phyloP scores from a whole-genome alignment of 768 basidiomycete genomes.

The Psilocybe azurescens region DNA sequence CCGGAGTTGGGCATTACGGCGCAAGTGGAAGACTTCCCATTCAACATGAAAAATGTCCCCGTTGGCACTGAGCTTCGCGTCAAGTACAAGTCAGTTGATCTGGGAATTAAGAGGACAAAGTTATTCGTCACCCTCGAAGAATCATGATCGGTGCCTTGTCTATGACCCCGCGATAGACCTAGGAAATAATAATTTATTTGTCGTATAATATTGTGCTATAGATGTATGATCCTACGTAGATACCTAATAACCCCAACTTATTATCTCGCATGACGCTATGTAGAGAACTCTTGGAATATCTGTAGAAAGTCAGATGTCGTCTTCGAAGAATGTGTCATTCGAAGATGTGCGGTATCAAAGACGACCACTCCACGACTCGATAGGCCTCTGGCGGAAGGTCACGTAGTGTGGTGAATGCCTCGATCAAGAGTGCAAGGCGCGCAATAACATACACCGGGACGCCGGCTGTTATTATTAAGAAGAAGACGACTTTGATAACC shows the following conservation, averaged over 20 bases:
- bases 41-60: slow-evolving; percentile 9
- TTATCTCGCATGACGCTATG: neutral
- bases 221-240: neutral
- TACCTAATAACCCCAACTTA: neutral
- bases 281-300: too few relatives aligned
- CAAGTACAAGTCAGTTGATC: slow-evolving; percentile 29
- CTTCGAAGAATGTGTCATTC: too few relatives aligned
- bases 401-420: too few relatives aligned
- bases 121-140: slow-evolving; percentile 19
- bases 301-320: too few relatives aligned
- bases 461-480: too few relatives aligned
- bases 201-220: neutral
- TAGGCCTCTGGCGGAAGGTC: too few relatives aligned
- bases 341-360: too few relatives aligned
- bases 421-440: too few relatives aligned
- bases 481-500: too few relatives aligned
- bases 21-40: slow-evolving; percentile 12
- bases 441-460: too few relatives aligned
- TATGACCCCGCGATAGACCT: neutral
- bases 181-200: neutral
- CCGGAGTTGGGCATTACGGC: slow-evolving; percentile 28
- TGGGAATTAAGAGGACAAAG: slow-evolving; percentile 32
- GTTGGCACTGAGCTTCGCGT: slow-evolving; percentile 25
- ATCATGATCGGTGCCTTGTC: neutral
- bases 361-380: too few relatives aligned